Percentiles rank a stretch among this genome's conserved stretches.
Evolutionary conservation across 495 filamentous ascomycete species (phyloP).

Genomic region (Parathielavia hyrcaniae): DNA sequence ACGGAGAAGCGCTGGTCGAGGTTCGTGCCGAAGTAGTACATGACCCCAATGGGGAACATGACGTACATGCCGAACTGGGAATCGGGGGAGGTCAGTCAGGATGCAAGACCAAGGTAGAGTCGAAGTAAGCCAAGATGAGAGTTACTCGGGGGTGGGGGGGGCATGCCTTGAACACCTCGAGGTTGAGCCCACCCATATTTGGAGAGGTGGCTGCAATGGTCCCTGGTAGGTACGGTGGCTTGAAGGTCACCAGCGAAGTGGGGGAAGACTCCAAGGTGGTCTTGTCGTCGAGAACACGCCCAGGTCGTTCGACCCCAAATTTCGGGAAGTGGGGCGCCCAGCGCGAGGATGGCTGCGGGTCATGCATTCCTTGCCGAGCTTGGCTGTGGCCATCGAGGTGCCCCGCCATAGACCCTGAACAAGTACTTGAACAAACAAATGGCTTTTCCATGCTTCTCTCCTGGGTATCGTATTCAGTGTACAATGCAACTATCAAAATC

Average conservation of each 20-base stretch:
- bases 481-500: background rate
- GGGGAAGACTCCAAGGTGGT: constrained; percentile 43
- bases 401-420: constrained; percentile 13
- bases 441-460: too few species aligned
- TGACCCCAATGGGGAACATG: constrained; percentile 95
- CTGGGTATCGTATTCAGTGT: too few species aligned
- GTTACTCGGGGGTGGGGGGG: background rate
- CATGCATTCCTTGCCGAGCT: constrained; percentile 1
- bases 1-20: constrained; percentile 86
- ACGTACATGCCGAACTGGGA: constrained; percentile 92
- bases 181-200: constrained; percentile 76
- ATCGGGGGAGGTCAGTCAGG: background rate
- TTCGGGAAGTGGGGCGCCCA: constrained; percentile 13
- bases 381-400: constrained; percentile 35
- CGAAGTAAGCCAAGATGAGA: background rate
- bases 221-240: too few species aligned
- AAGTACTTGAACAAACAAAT: too few species aligned
- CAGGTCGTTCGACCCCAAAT: constrained; percentile 5
- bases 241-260: background rate
- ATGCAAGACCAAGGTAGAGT: background rate
- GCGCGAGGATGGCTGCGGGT: background rate
- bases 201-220: too few species aligned
- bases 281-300: constrained; percentile 31
- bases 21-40: constrained; percentile 99
- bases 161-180: constrained; percentile 90